Percentiles rank a stretch among this genome's conserved stretches.
These are phyloP conservation scores for Sphenostylis stenocarpa DNA, from an alignment of 306 rosid genomes.

Conservation along the genomic window DNA sequence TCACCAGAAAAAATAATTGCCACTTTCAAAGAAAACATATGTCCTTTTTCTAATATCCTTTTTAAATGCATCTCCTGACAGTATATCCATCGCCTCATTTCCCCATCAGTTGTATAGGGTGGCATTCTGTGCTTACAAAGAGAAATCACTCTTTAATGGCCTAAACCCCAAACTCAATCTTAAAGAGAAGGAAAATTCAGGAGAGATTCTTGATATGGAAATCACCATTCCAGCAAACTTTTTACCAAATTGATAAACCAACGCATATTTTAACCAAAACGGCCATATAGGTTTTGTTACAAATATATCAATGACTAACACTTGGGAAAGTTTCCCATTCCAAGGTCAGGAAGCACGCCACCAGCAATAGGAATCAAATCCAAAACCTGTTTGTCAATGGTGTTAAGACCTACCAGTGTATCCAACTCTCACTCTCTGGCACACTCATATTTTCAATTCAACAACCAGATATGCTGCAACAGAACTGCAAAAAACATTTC, in stretches of 20 bases:
- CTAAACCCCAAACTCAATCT: not conserved
- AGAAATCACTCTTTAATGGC: not conserved
- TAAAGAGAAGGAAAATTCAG: not conserved
- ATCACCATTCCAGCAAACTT: not conserved
- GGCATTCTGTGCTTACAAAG: not conserved
- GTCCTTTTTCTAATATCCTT: not conserved
- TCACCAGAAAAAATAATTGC: not conserved
- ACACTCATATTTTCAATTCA: not conserved
- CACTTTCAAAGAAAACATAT: not conserved
- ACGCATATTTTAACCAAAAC: not conserved
- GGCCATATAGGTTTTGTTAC: not conserved
- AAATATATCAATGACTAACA: not conserved
- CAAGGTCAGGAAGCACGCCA: not conserved
- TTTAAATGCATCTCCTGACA: not conserved
- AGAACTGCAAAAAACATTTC: not conserved
- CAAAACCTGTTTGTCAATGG: not conserved
- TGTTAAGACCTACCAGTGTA: not conserved
- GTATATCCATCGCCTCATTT: slow-evolving; percentile 15
- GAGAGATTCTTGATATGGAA: not conserved
- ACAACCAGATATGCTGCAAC: not conserved
- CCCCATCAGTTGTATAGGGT: not conserved
- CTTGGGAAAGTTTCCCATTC: not conserved
- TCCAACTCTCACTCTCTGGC: not conserved
- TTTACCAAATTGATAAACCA: not conserved
- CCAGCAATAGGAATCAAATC: not conserved